These are phyloP conservation scores for Tylopilus sp. DNA, from an alignment of 1,284 basidiomycete genomes.

Conservation along the genomic window DNA sequence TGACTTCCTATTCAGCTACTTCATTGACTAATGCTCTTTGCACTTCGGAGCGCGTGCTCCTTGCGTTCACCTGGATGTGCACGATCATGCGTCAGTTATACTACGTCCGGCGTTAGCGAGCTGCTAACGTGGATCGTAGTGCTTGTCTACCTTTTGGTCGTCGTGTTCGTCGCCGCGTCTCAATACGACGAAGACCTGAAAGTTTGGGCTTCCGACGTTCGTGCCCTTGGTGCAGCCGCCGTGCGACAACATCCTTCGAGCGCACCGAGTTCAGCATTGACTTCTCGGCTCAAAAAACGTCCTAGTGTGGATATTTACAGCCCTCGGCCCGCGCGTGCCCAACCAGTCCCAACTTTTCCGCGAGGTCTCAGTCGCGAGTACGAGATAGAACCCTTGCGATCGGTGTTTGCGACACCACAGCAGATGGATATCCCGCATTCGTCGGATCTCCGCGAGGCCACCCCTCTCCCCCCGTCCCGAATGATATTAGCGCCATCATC, in stretches of 20 bases:
- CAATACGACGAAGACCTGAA: conserved; percentile 40
- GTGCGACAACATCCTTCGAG: conserved; percentile 29
- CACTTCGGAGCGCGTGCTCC: conserved; percentile 51
- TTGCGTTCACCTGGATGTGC: conserved; percentile 64
- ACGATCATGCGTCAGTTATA: conserved; percentile 49
- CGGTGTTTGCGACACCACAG: conserved; percentile 19
- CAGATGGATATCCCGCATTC: conserved; percentile 22
- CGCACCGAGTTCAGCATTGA: conserved; percentile 32
- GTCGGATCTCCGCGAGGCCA: conserved; percentile 26
- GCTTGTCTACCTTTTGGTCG: conserved; percentile 40
- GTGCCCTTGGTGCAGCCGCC: conserved; percentile 41
- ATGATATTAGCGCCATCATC: conserved; percentile 2
- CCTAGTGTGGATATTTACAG: conserved; percentile 38
- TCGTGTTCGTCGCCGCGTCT: conserved; percentile 36
- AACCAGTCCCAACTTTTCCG: conserved; percentile 32
- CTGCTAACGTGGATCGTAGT: conserved; percentile 32
- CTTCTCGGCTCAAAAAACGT: conserved; percentile 32
- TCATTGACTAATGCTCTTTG: conserved; percentile 35
- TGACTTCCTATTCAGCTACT: conserved; percentile 15
- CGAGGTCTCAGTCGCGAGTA: conserved; percentile 40
- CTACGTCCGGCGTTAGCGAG: not conserved
- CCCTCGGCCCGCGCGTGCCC: conserved; percentile 41
- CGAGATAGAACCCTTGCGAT: conserved; percentile 45
- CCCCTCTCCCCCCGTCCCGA: conserved; percentile 16
- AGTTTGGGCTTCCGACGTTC: conserved; percentile 53